Evolutionary conservation across 352 stramenopile species (phyloP), one percentile per base, ranked within the genome.

Genomic region (Thalassiosira exigua): DNA sequence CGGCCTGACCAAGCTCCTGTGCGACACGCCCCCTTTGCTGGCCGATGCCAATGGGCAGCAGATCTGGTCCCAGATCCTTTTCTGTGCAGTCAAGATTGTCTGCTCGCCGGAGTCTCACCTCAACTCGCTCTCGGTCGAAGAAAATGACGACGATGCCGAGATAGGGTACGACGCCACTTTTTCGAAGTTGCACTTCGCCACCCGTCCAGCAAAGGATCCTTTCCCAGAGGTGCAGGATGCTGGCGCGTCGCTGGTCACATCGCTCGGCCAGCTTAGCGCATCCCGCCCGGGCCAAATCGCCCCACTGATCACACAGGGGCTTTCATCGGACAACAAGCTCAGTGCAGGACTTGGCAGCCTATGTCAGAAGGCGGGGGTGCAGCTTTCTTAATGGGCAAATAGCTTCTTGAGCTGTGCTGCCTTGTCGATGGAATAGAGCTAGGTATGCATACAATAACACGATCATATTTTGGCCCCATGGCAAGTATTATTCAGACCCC

Each of bases 101-200:
- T 73, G 74, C 9, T 91, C 85, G 27, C 64, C 70, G 19, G 70
- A 79, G 24, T 80, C 75, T 29, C 69, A 86, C 29, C 93, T 98
- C 64, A 94, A 96, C 66, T 79, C 94, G 21, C 94, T 93, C 1
- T 88, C 85, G 19, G 50, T 66, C 19, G 67, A 75, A 39, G 95
- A 90, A 1, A 91, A 94, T 24, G 68, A 90, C 17, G 52, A 82
- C 56, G 74, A 88, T 33, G 69, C 80, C 48, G 85, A 90, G 59
- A 86, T 92, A 29, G 77, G 74, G 24, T 98, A 98, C 72, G 96
- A 98, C 91, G 93, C 96, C 33, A 94, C 94, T 5, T 98, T 96
- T 84, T 97, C 96, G 12, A 95, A 96, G 65, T 82, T 98, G 17
- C 95, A 96, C 68, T 98, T 98, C 84, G 96, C 96, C 7, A 76